phyloP scores from a whole-genome alignment of 1,284 basidiomycete genomes.

The Schizophyllum commune region DNA sequence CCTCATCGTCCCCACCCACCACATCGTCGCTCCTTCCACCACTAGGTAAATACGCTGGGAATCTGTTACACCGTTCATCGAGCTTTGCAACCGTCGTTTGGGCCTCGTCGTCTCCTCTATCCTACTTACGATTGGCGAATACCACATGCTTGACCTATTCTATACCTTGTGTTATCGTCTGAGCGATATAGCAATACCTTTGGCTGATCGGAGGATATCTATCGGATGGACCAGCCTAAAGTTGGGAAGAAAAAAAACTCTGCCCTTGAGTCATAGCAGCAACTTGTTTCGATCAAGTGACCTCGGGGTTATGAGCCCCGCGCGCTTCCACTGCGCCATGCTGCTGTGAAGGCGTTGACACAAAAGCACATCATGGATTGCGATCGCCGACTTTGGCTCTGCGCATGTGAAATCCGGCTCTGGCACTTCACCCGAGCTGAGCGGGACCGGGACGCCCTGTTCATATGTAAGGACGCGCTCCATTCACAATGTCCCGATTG shows the following conservation, averaged over 20 bases:
- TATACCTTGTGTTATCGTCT: neutral
- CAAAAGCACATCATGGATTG: too few species aligned
- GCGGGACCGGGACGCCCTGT: neutral
- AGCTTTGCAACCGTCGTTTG: neutral
- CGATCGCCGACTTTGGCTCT: too few species aligned
- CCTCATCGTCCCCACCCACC: too few species aligned
- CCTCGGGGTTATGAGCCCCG: conserved; percentile 1
- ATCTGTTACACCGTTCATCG: neutral
- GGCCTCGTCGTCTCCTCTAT: neutral
- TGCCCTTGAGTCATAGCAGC: neutral
- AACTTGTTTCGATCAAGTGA: conserved; percentile 1
- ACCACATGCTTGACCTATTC: neutral
- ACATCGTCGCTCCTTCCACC: neutral
- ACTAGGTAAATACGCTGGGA: neutral
- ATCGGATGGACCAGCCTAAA: too few species aligned
- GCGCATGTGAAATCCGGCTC: neutral
- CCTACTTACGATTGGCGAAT: neutral
- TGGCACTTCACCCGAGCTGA: neutral
- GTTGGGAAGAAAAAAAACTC: too few species aligned
- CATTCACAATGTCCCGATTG: neutral
- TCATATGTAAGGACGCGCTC: neutral
- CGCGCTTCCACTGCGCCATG: conserved; percentile 1
- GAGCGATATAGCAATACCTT: neutral
- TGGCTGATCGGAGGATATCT: too few species aligned
- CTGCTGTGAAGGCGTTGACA: neutral